phyloP scores from a whole-genome alignment of 1,284 basidiomycete genomes.

The Taiwanofungus camphoratus region DNA sequence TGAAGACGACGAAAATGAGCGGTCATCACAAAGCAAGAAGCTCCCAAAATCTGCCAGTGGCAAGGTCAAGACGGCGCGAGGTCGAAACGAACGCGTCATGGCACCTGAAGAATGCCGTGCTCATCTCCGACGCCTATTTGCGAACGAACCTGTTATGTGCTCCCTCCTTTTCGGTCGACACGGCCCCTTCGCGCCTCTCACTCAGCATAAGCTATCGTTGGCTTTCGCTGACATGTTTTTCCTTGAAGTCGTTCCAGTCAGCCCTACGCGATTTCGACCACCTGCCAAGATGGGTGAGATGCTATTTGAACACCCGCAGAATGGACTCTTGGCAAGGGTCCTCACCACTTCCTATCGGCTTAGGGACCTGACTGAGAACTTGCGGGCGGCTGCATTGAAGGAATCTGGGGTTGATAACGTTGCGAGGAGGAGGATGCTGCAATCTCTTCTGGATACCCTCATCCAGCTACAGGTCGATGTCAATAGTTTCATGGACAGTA shows the following conservation, averaged over 20 bases:
- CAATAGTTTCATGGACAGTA: conserved; percentile 97
- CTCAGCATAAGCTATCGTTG: conserved; percentile 47
- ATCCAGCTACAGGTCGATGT: conserved; percentile 93
- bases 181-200: conserved; percentile 71
- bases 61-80: conserved; percentile 68
- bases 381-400: conserved; percentile 62
- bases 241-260: conserved; percentile 87
- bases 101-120: conserved; percentile 90
- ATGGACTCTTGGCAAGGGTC: conserved; percentile 86
- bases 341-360: conserved; percentile 80
- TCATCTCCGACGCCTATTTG: conserved; percentile 87
- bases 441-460: conserved; percentile 73
- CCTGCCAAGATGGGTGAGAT: conserved; percentile 90
- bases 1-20: conserved; percentile 34
- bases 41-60: conserved; percentile 72
- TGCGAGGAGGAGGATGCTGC: conserved; percentile 57
- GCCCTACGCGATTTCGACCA: conserved; percentile 95
- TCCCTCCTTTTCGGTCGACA: conserved; percentile 91
- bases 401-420: conserved; percentile 49
- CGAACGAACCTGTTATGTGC: conserved; percentile 79
- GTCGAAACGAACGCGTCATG: conserved; percentile 85
- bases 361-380: conserved; percentile 69
- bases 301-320: conserved; percentile 95
- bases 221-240: conserved; percentile 97
- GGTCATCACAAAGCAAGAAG: conserved; percentile 22